Evolutionary conservation across 371 early-diverging fungal species (phyloP).

Genomic region (Mortierella sp.): DNA sequence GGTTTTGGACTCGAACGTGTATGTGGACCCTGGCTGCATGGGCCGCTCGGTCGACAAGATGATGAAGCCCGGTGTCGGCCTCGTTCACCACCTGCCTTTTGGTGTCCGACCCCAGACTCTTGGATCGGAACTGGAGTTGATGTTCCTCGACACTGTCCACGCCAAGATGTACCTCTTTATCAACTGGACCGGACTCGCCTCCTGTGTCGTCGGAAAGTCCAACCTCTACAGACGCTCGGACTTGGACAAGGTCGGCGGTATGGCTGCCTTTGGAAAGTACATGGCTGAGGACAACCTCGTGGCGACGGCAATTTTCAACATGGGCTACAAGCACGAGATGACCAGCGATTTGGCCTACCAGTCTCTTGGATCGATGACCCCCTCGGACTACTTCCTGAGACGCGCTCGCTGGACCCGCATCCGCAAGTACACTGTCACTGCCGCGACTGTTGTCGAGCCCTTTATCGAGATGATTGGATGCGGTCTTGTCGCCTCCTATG

Average conservation of each 20-base stretch:
- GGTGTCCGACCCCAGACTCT: conserved; percentile 79
- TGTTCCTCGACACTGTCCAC: conserved; percentile 91
- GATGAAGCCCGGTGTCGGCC: conserved; percentile 82
- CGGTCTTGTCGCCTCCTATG: conserved; percentile 81
- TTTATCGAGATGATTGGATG: conserved; percentile 90
- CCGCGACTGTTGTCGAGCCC: conserved; percentile 91
- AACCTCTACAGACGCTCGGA: conserved; percentile 91
- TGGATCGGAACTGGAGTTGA: conserved; percentile 87
- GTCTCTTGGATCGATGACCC: conserved; percentile 78
- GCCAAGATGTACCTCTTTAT: conserved; percentile 95
- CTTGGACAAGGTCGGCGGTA: conserved; percentile 85
- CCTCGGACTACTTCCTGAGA: conserved; percentile 83
- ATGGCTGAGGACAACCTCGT: conserved; percentile 97
- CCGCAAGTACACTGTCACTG: conserved; percentile 90
- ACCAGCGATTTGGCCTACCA: conserved; percentile 89
- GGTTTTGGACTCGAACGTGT: conserved; percentile 94
- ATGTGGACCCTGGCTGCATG: conserved; percentile 80
- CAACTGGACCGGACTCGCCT: conserved; percentile 85
- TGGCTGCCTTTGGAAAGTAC: conserved; percentile 87
- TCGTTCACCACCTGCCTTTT: conserved; percentile 94
- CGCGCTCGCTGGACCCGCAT: conserved; percentile 93
- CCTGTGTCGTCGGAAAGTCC: conserved; percentile 95
- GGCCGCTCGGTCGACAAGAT: conserved; percentile 83
- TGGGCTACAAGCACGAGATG: conserved; percentile 87
- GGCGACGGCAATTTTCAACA: conserved; percentile 86